These are phyloP conservation scores for Acacia pycnantha DNA, from an alignment of 331 rosid species.

Conservation along the genomic window DNA sequence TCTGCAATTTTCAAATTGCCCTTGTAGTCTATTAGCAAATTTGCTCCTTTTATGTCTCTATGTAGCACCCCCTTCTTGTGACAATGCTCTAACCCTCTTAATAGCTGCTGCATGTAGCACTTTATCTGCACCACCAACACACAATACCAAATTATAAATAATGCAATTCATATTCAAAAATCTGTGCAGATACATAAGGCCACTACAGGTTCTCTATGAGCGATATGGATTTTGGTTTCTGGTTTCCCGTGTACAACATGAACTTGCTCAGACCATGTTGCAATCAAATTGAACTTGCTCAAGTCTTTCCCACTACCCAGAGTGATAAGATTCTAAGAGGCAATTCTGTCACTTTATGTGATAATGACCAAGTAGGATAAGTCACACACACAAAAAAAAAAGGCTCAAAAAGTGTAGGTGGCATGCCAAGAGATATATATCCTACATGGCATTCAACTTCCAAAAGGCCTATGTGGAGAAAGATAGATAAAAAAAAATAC, in stretches of 20 bases:
- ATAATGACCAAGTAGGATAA: not conserved
- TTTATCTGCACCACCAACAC: constrained; percentile 41
- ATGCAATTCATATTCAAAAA: not conserved
- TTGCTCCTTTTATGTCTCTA: constrained; percentile 19
- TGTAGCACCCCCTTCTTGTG: constrained; percentile 59
- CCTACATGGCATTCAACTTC: too few relatives aligned
- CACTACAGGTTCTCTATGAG: not conserved
- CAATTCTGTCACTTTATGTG: too few relatives aligned
- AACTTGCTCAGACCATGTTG: not conserved
- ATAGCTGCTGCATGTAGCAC: constrained; percentile 61
- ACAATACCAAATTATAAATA: not conserved
- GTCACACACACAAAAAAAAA: too few relatives aligned
- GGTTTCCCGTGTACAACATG: not conserved
- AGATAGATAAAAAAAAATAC: too few relatives aligned
- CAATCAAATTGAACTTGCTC: not conserved
- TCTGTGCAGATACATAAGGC: not conserved
- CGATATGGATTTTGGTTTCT: not conserved
- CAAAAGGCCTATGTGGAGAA: too few relatives aligned
- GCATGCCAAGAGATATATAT: too few relatives aligned
- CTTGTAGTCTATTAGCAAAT: constrained; percentile 2
- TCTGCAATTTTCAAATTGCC: constrained; percentile 66
- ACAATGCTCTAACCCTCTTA: constrained; percentile 57
- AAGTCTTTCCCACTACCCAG: not conserved
- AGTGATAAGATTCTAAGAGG: not conserved
- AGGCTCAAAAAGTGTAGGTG: too few relatives aligned